A percentile compares a stretch with the other conserved stretches of the same genome.
Conservation (phyloP, 495 filamentous ascomycete genomes). For the Talaromyces ruber region DNA sequence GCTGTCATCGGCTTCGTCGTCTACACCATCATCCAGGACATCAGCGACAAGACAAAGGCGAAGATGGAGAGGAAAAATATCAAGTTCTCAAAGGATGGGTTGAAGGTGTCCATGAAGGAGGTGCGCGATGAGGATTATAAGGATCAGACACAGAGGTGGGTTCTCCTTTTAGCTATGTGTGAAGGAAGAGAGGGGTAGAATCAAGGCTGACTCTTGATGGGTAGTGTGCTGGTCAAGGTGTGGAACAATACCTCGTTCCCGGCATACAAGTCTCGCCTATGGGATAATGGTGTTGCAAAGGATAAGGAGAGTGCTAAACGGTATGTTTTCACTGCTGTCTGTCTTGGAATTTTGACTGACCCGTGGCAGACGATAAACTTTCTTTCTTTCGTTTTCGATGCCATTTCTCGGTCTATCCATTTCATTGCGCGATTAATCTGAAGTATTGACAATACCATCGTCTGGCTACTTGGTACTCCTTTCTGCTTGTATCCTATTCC, state of each 20-base stretch:
- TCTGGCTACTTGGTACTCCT: not conserved
- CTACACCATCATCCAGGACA: constrained; percentile 61
- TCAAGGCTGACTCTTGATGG: not conserved
- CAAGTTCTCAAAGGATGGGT: constrained; percentile 71
- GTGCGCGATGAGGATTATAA: constrained; percentile 68
- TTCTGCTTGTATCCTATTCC: not conserved
- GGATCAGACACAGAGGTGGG: constrained; percentile 68
- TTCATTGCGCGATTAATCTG: not conserved
- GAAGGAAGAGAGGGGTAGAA: not conserved
- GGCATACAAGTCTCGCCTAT: constrained; percentile 50
- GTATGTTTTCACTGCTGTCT: constrained; percentile 1
- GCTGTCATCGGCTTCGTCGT: constrained; percentile 65
- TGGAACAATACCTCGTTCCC: constrained; percentile 63
- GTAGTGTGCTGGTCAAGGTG: constrained; percentile 60
- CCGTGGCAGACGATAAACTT: not conserved
- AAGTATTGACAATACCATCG: not conserved
- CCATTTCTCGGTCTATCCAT: not conserved
- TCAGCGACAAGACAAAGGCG: constrained; percentile 56
- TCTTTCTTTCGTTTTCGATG: not conserved
- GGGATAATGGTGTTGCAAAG: constrained; percentile 26
- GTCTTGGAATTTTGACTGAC: not conserved
- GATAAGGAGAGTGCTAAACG: not conserved
- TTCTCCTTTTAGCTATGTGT: constrained; percentile 5
- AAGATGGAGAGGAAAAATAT: constrained; percentile 81
- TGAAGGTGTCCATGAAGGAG: constrained; percentile 74